These are phyloP conservation scores for Coemansia asiatica DNA, from an alignment of 192 early-diverging fungal species.

Conservation along the genomic window DNA sequence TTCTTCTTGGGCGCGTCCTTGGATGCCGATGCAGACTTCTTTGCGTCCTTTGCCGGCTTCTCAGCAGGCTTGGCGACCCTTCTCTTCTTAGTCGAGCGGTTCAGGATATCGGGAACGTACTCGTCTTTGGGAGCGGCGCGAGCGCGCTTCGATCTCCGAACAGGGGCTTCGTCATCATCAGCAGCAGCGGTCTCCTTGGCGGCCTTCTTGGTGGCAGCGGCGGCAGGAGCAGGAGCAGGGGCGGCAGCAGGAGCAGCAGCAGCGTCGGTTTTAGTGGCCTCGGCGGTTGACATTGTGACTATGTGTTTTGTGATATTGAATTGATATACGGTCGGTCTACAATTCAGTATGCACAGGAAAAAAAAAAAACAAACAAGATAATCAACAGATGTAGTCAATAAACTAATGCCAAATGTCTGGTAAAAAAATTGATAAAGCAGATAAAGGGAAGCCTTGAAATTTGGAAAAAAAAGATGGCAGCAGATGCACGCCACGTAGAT, in stretches of 20 bases:
- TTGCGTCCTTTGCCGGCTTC: slow-evolving; percentile 23
- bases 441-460: background rate
- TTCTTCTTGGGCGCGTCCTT: slow-evolving; percentile 11
- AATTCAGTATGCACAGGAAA: slow-evolving; percentile 1
- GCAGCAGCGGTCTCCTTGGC: slow-evolving; percentile 21
- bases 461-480: too few species aligned
- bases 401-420: background rate
- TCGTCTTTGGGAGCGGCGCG: slow-evolving; percentile 42
- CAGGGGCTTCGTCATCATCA: slow-evolving; percentile 15
- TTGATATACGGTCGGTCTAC: background rate
- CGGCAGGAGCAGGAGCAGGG: slow-evolving; percentile 6
- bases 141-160: slow-evolving; percentile 47
- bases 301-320: background rate
- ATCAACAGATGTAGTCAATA: background rate
- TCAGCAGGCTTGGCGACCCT: slow-evolving; percentile 30
- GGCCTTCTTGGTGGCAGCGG: slow-evolving; percentile 35
- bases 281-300: slow-evolving; percentile 15
- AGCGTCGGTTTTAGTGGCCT: slow-evolving; percentile 8
- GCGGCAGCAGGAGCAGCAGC: slow-evolving; percentile 5
- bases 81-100: slow-evolving; percentile 36
- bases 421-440: background rate
- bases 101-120: slow-evolving; percentile 40
- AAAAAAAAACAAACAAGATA: too few species aligned
- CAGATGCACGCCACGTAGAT: too few species aligned
- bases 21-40: slow-evolving; percentile 11